Evolutionary conservation across 2,329 filamentous ascomycete species (phyloP), one percentile per base, ranked within the genome.

Genomic region (Trichoderma oligosporum): DNA sequence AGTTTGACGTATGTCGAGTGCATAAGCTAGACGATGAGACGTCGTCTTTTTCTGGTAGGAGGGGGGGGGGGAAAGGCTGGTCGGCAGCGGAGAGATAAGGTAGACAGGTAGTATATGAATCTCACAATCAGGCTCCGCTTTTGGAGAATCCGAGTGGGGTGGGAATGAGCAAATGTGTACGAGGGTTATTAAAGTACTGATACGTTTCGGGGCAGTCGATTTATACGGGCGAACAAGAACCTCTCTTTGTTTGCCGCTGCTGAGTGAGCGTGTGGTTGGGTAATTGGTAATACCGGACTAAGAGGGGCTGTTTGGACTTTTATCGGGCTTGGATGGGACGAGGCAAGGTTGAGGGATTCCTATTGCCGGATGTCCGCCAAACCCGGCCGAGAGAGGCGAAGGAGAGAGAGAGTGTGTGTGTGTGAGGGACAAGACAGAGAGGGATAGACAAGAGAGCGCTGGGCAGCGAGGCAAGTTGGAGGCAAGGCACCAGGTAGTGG

Each of bases 61-160:
- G 41, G 25, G 51, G 51, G 51, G 51, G 29, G 20, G 29, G 29
- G 18, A 16, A 54, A 45, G 51, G 41, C 51, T 27, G 24, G 51
- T 54, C 51, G 51, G 41, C 41, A 46, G 41, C 51, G 41, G 51
- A 54, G 41, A 45, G 51, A 54, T 46, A 11, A 31, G n/a, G n/a
- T n/a, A n/a, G n/a, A n/a, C n/a, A n/a, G n/a, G n/a, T n/a, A n/a
- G 51, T 54, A 54, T 54, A 54, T 54, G 51, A 54, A 54, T 54
- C 51, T 54, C 51, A 46, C 51, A 54, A 54, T 54, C 41, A 54
- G 31, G 51, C 51, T 54, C 51, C 51, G 51, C 51, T 46, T 54
- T 54, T 54, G 51, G 31, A 35, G 44, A 54, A 54, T 54, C 51
- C 51, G 31, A 41, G 51, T 54, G 51, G 51, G 49, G 51, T 20